Evolutionary conservation across 2,329 filamentous ascomycete genomes (phyloP).

Genomic region (Colletotrichum lupini): DNA sequence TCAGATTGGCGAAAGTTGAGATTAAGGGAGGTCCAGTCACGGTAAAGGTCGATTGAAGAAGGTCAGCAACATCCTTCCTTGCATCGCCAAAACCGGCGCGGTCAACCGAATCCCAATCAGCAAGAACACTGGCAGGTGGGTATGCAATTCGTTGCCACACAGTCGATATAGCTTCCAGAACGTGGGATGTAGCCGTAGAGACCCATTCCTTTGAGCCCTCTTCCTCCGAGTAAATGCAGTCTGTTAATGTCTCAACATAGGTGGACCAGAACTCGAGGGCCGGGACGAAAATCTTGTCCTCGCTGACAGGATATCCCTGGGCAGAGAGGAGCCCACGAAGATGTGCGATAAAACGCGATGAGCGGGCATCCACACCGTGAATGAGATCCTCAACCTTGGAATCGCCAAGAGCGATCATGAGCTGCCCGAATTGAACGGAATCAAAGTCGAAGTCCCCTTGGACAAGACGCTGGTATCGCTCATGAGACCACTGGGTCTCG

Average conservation of each 20-base stretch:
- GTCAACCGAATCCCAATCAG: conserved; percentile 77
- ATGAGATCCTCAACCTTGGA: conserved; percentile 71
- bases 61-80: conserved; percentile 81
- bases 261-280: conserved; percentile 85
- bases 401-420: conserved; percentile 77
- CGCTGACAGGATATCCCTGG: conserved; percentile 74
- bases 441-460: conserved; percentile 73
- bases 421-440: conserved; percentile 71
- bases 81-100: conserved; percentile 77
- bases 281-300: conserved; percentile 80
- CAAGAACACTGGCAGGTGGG: conserved; percentile 66
- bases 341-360: conserved; percentile 64
- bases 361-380: conserved; percentile 60
- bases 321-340: conserved; percentile 75
- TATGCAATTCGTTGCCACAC: conserved; percentile 78
- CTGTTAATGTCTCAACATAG: conserved; percentile 76
- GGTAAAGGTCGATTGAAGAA: conserved; percentile 78
- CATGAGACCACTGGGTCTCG: conserved; percentile 67
- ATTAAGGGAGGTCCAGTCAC: conserved; percentile 68
- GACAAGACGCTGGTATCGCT: conserved; percentile 65
- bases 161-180: conserved; percentile 73
- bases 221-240: conserved; percentile 64
- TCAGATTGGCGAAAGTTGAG: conserved; percentile 66
- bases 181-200: conserved; percentile 64
- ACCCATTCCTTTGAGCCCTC: conserved; percentile 65